A percentile compares a stretch with the other conserved stretches of the same genome.
Conservation (phyloP, 805 yeast genomes). For the Alloascoidea hylecoeti region DNA sequence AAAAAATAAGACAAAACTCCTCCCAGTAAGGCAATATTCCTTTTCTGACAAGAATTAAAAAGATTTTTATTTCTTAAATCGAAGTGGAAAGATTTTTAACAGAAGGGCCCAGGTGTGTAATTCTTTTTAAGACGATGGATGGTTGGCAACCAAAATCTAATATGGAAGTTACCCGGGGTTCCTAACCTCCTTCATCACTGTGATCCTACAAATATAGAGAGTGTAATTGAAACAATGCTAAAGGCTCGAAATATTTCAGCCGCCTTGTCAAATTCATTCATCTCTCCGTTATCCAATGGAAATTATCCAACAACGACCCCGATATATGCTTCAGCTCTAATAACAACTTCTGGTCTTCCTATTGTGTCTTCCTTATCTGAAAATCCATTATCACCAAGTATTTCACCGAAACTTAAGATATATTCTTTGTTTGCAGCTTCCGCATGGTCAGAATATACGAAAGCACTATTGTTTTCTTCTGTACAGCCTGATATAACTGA, state of each 20-base stretch:
- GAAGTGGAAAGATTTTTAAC: no score
- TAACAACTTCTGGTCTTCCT: background rate
- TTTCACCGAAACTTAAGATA: background rate
- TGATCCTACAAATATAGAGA: no score
- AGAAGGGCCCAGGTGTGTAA: no score
- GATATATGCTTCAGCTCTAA: background rate
- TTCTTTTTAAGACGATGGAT: no score
- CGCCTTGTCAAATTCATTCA: background rate
- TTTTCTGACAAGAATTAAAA: no score
- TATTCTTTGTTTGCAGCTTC: conserved; percentile 1
- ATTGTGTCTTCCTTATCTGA: background rate
- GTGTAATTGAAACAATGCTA: background rate
- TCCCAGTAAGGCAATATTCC: no score
- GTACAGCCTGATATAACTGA: background rate
- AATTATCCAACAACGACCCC: no score
- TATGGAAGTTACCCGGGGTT: no score
- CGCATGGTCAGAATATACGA: background rate
- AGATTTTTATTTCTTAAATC: no score
- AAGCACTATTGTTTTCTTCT: background rate
- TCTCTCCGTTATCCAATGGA: background rate
- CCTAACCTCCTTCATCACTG: no score
- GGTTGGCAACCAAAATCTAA: no score
- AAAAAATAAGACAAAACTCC: no score
- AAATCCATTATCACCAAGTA: background rate
- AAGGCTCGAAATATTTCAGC: background rate